Conservation (phyloP, 192 early-diverging fungal species). For the Coemansia sp. region DNA sequence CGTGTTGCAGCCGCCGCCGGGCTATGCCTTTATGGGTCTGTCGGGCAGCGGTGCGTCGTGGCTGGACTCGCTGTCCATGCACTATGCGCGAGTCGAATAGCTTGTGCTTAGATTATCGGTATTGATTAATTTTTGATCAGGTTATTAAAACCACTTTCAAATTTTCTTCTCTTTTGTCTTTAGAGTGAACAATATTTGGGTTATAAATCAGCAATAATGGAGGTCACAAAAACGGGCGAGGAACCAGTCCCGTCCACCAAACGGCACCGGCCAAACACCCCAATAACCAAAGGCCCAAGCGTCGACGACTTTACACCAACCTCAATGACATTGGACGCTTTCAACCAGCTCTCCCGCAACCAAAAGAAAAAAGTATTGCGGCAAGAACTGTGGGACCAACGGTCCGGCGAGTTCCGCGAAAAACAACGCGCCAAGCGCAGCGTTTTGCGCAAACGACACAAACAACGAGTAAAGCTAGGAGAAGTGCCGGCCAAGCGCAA, state of each 20-base stretch:
- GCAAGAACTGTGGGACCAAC: constrained; percentile 60
- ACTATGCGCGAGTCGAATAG: constrained; percentile 40
- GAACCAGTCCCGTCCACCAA: background rate
- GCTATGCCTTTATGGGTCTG: constrained; percentile 59
- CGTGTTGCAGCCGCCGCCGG: constrained; percentile 54
- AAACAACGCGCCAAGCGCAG: constrained; percentile 47
- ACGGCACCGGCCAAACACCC: background rate
- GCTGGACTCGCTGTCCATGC: constrained; percentile 59
- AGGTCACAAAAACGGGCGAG: too few relatives aligned
- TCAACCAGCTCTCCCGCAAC: constrained; percentile 62
- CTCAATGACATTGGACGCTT: constrained; percentile 39
- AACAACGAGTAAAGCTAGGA: constrained; percentile 48
- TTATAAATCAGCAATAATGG: too few relatives aligned
- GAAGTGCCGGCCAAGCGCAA: constrained; percentile 46
- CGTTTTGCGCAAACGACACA: constrained; percentile 56
- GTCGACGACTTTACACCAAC: constrained; percentile 37
- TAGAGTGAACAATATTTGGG: too few relatives aligned
- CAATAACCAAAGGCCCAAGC: constrained; percentile 10
- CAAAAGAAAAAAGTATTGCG: constrained; percentile 71
- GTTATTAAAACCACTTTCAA: too few relatives aligned
- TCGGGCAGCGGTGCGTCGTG: constrained; percentile 57
- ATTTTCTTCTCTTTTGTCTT: too few relatives aligned
- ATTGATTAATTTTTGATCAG: too few relatives aligned
- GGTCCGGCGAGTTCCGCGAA: constrained; percentile 47
- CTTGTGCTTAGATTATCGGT: background rate